phyloP scores from a whole-genome alignment of 179 eudicot genomes.

The Spinacia oleracea region DNA sequence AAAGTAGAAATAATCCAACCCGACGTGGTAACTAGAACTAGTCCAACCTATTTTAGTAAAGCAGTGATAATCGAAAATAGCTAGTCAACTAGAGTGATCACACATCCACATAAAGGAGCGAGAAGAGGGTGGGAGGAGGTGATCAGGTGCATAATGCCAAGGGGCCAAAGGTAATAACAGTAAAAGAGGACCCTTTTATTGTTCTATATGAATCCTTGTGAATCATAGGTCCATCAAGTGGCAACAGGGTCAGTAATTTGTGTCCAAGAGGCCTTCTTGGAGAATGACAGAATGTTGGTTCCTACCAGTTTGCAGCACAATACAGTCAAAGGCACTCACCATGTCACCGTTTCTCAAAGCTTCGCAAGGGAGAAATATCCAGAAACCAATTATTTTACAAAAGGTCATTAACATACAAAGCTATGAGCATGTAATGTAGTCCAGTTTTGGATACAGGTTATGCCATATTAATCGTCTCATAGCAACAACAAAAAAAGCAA shows the following conservation, averaged over 20 bases:
- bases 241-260: background rate
- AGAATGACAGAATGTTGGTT: background rate
- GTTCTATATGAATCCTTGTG: background rate
- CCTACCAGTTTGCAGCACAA: background rate
- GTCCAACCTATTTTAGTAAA: background rate
- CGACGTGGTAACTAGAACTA: background rate
- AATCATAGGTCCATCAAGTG: background rate
- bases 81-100: background rate
- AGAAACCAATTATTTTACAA: background rate
- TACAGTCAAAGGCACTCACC: background rate
- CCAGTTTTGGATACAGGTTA: background rate
- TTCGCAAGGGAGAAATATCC: background rate
- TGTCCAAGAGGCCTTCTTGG: background rate
- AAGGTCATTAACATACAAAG: background rate
- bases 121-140: background rate
- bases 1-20: background rate
- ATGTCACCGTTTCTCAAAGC: background rate
- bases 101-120: background rate
- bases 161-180: background rate
- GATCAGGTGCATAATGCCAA: no score
- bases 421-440: background rate
- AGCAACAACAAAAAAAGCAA: background rate
- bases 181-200: background rate
- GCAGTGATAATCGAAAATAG: background rate
- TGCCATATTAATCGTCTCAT: background rate